These are phyloP conservation scores for Leccinellum luteum DNA, from an alignment of 768 basidiomycete genomes.

Conservation along the genomic window DNA sequence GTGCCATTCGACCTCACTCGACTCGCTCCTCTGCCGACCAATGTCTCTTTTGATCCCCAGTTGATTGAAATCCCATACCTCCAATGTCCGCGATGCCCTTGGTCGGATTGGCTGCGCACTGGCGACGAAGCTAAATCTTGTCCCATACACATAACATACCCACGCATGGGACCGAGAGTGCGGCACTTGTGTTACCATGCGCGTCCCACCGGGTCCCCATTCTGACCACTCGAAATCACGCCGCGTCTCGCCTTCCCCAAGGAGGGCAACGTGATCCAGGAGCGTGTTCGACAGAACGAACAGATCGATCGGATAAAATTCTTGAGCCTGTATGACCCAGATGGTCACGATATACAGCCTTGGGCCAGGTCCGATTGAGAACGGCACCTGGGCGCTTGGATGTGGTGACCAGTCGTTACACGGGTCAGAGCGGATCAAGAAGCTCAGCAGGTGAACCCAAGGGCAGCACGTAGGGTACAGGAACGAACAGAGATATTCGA, in stretches of 20 bases:
- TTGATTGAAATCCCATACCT: conserved; percentile 54
- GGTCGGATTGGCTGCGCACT: conserved; percentile 11
- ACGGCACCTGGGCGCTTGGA: conserved; percentile 40
- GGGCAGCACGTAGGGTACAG: conserved; percentile 38
- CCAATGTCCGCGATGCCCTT: conserved; percentile 23
- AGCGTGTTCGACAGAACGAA: conserved; percentile 43
- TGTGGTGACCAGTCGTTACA: conserved; percentile 44
- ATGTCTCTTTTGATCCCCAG: conserved; percentile 33
- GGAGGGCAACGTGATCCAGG: conserved; percentile 23
- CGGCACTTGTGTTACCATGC: conserved; percentile 38
- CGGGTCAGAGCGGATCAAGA: conserved; percentile 54
- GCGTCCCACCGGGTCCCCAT: conserved; percentile 52
- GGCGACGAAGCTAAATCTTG: conserved; percentile 37
- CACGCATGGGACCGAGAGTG: conserved; percentile 46
- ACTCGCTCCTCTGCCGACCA: conserved; percentile 2
- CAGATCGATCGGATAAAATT: conserved; percentile 35
- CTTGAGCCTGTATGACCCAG: conserved; percentile 32
- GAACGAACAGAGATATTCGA: conserved; percentile 39
- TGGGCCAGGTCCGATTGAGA: conserved; percentile 40
- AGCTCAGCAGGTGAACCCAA: conserved; percentile 27
- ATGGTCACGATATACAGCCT: conserved; percentile 49
- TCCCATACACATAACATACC: conserved; percentile 59
- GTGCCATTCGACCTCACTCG: conserved; percentile 20
- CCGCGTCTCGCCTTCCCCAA: conserved; percentile 13
- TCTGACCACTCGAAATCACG: conserved; percentile 42